Conservation (phyloP, 1,284 basidiomycete genomes). For the Xerocomus cyaneibrunnescens region DNA sequence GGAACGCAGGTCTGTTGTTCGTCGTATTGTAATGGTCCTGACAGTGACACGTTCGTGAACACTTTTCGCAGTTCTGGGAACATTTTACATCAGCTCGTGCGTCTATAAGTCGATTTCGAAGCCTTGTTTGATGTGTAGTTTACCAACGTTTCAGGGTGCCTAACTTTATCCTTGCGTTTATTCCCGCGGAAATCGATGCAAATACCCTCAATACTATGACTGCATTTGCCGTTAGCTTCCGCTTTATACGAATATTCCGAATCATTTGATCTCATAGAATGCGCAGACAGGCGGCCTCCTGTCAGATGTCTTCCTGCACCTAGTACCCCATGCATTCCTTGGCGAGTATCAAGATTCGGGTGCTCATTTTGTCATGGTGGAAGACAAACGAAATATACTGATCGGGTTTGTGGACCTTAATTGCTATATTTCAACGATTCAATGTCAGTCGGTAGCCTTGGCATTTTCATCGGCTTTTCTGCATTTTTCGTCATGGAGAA, state of each 20-base stretch:
- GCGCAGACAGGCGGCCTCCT: slow-evolving; percentile 82
- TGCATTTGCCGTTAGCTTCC: slow-evolving; percentile 67
- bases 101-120: slow-evolving; percentile 34
- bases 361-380: slow-evolving; percentile 75
- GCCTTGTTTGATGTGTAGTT: slow-evolving; percentile 17
- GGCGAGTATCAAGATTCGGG: slow-evolving; percentile 75
- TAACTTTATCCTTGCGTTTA: slow-evolving; percentile 89
- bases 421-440: slow-evolving; percentile 9
- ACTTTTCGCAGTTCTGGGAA: slow-evolving; percentile 62
- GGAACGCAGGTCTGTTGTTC: slow-evolving; percentile 64
- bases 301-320: slow-evolving; percentile 87
- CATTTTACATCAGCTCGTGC: slow-evolving; percentile 92
- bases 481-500: slow-evolving; percentile 91
- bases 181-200: slow-evolving; percentile 79
- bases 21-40: slow-evolving; percentile 3
- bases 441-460: slow-evolving; percentile 49
- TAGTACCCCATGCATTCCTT: slow-evolving; percentile 87
- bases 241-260: slow-evolving; percentile 15
- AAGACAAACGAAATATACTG: slow-evolving; percentile 86
- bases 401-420: slow-evolving; percentile 58
- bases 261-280: slow-evolving; percentile 24
- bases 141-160: slow-evolving; percentile 59
- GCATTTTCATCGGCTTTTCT: slow-evolving; percentile 82
- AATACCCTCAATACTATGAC: slow-evolving; percentile 90
- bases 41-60: slow-evolving; percentile 29